Base-by-base conservation (phyloP, 2,329 filamentous ascomycete species). In the Gnomoniopsis sp. region DNA sequence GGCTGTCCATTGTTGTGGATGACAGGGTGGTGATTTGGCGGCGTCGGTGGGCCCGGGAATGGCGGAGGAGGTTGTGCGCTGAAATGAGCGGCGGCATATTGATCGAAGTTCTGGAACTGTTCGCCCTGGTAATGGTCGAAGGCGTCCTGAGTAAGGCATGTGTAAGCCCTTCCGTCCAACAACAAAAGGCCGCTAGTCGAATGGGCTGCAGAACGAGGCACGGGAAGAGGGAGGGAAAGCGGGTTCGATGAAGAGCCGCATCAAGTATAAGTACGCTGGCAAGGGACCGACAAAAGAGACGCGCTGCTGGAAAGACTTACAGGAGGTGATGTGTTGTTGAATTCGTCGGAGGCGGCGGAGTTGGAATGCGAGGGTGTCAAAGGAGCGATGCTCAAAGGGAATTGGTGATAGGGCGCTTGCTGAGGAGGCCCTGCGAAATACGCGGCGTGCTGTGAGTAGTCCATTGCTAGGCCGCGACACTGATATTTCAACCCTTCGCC, bases 321-420 rank as follows among this genome's bases (percentile, higher is more conserved):
- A 69, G 81, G 78, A 66, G 82, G 78, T 65, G 82, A 84, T 55
- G 79, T 79, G 59, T 74, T 78, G 67, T 73, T 77, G 71, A 80
- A 84, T 56, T 84, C 81, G 58, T 84, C 81, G 41, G 81, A 83
- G 30, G 74, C 72, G 48, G 78, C 77, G 57, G 81, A 82, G 65
- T 80, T 80, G 58, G 81, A 80, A 69, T 81, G 78, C 58, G 81
- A 82, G 33, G 82, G 81, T 62, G 81, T 83, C 68, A 83, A 68
- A 50, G 80, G 80, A 58, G 78, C 73, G 55, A 84, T 77, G 63
- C 76, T 74, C 68, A 84, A 76, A n/a, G 57, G 47, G 68, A 83
- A 84, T 65, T 79, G 79, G 71, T 81, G 54, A 23, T 58, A 62
- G 26, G 56, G 59, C 41, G 49, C 83, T 52, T 78, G 73, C 72